Evolutionary conservation across 2,329 filamentous ascomycete species (phyloP).

Genomic region (Emergomyces orientalis): DNA sequence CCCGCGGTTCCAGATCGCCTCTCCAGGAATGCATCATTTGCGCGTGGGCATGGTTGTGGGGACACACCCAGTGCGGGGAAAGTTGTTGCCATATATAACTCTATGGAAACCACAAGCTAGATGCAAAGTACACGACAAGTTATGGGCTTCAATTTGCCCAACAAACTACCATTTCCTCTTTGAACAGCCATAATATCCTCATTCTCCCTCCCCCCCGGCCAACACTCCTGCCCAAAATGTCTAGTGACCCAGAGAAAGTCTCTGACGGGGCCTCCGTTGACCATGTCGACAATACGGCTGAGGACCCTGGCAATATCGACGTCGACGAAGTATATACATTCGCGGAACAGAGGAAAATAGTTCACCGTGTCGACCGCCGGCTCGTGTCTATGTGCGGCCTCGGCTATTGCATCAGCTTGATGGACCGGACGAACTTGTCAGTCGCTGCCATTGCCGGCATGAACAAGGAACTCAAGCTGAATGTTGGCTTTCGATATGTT

Average conservation of each 20-base stretch:
- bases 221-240: slow-evolving; percentile 7
- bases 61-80: background rate
- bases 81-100: background rate
- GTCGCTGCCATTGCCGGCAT: slow-evolving; percentile 59
- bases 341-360: slow-evolving; percentile 57
- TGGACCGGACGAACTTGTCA: slow-evolving; percentile 72
- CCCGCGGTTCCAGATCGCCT: background rate
- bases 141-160: background rate
- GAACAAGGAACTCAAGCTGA: slow-evolving; percentile 21
- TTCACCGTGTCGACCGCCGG: slow-evolving; percentile 58
- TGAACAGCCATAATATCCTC: background rate
- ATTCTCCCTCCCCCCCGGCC: background rate
- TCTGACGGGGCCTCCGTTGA: slow-evolving; percentile 4
- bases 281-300: background rate
- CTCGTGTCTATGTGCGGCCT: slow-evolving; percentile 53
- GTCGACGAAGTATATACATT: slow-evolving; percentile 39
- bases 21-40: background rate
- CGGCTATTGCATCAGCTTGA: slow-evolving; percentile 66
- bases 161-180: no score
- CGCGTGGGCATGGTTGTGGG: background rate
- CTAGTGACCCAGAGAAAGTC: slow-evolving; percentile 13
- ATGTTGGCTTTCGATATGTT: slow-evolving; percentile 22
- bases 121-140: background rate
- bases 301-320: slow-evolving; percentile 8
- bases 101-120: background rate